Evolutionary conservation across 2,329 filamentous ascomycete genomes (phyloP), one percentile per base, ranked within the genome.

Genomic region (Lasiodiplodia sp.): DNA sequence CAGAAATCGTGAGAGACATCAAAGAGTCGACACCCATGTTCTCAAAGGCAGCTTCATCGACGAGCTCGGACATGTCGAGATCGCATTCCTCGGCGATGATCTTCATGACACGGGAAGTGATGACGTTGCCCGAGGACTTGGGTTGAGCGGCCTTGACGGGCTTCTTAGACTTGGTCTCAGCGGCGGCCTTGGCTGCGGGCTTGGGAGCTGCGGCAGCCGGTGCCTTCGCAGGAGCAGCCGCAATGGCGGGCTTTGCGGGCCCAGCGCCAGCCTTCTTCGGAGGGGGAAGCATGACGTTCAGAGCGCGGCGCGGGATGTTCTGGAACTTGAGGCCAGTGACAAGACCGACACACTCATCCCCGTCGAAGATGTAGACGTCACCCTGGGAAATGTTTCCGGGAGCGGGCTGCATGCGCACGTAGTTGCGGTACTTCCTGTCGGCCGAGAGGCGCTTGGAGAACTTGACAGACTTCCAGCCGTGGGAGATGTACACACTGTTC

Each of bases 11-110:
- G 68, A 89, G 75, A 1, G 87, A 88, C 71, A 89, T 84, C 21
- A 89, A 81, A 8, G 87, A 89, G 76, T 89, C 87, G 38, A 89
- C 87, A 69, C 87, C 87, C 28, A 89, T 84, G 73, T 89, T 87
- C 72, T 88, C 86, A 72, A 89, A 89, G 62, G 86, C 85, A 65
- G 87, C 83, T 66, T 87, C 85, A 66, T 89, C 86, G 14, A 87
- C 84, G 65, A 90, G 83, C 74, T 90, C 87, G 23, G 82, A 81
- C 73, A 85, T 83, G 64, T 87, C 85, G 23, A 90, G 83, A 70
- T 87, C 87, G 58, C 87, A 87, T 77, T 92, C 90, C 47, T 86
- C 83, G n/a, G 90, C 87, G 70, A 92, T 88, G 68, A 90, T 91
- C 66, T 87, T 85, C 77, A 90, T 88, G 57, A 92, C 84, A 71